Base-by-base conservation (phyloP, 192 early-diverging fungal genomes). In the Obelidium mucronatum region DNA sequence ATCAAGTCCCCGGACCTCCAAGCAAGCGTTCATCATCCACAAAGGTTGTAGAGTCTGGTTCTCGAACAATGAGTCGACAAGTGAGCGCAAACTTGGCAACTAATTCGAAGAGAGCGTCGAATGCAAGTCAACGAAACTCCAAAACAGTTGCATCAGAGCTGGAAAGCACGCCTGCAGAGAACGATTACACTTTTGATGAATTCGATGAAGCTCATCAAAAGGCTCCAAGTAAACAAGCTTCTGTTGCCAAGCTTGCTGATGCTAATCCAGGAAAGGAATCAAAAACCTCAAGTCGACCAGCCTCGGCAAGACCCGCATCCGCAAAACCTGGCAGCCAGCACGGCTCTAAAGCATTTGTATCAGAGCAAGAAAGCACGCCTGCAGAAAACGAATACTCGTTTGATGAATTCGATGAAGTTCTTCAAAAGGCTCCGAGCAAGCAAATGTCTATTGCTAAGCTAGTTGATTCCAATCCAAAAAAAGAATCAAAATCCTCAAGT, bases 381-480 rank as follows among this genome's bases (percentile, higher is more conserved):
- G 26, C 15, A 15, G 33, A 64, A 33, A 13, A 72, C 35, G 69
- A 58, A n/a, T 68, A 48, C 42, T 51, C 37, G 11, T 68, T 68
- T 68, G 66, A 68, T 30, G 66, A 68, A 24, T 68, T 68, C 30
- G 66, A 68, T 4, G 55, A 58, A 24, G 24, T 8, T 31, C 55
- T 22, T 24, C 17, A 58, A 22, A 26, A 58, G 24, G 24, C 26
- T 31, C 11, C 55, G 22, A 58, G 55, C 55, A 58, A 58, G 26
- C 5, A 11, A 31, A 26, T 11, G 26, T 58, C 55, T 22, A 24
- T 31, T 5, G 55, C 55, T 5, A 58, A 58, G 26, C 22, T 58
- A 1, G 55, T 5, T 19, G 19, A 19, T 48, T n/a, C 8, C 48
- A 51, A 51, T 51, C 48, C 48, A 51, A 51, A 22, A 22, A 8